Evolutionary conservation across 257 asterid species (phyloP).

Genomic region (Fraxinus pennsylvanica): DNA sequence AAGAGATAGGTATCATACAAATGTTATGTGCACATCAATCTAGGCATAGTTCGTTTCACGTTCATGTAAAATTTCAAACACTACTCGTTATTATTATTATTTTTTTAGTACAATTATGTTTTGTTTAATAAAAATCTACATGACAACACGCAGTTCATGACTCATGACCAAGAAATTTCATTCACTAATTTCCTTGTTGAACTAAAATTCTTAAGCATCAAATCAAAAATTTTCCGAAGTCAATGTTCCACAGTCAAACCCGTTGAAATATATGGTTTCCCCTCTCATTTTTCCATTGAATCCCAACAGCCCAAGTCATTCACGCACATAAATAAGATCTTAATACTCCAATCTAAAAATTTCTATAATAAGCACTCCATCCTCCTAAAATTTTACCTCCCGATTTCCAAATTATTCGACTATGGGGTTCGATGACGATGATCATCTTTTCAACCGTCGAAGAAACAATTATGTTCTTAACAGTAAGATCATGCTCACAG

Average conservation of each 20-base stretch:
- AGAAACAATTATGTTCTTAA: constrained; percentile 34
- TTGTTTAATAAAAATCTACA: background rate
- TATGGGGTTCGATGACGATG: constrained; percentile 39
- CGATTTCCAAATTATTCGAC: constrained; percentile 5
- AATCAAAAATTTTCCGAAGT: constrained; percentile 15
- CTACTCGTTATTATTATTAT: no score
- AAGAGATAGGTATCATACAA: no score
- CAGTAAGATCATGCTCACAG: constrained; percentile 70
- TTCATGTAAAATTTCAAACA: no score
- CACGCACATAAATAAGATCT: constrained; percentile 14
- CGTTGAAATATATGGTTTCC: constrained; percentile 20
- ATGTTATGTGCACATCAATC: no score
- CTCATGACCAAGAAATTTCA: background rate
- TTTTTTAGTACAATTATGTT: no score
- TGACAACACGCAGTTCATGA: background rate
- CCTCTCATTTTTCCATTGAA: constrained; percentile 15
- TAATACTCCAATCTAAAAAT: background rate
- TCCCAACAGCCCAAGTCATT: constrained; percentile 30
- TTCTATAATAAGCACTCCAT: background rate
- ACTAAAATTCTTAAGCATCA: background rate
- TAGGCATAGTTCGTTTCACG: no score
- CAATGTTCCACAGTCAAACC: constrained; percentile 48
- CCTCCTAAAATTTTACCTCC: background rate
- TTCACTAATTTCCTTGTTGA: background rate
- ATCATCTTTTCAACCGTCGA: background rate